Evolutionary conservation across 179 eudicot species (phyloP), one percentile per base, ranked within the genome.

Genomic region (Camellia oleifera): DNA sequence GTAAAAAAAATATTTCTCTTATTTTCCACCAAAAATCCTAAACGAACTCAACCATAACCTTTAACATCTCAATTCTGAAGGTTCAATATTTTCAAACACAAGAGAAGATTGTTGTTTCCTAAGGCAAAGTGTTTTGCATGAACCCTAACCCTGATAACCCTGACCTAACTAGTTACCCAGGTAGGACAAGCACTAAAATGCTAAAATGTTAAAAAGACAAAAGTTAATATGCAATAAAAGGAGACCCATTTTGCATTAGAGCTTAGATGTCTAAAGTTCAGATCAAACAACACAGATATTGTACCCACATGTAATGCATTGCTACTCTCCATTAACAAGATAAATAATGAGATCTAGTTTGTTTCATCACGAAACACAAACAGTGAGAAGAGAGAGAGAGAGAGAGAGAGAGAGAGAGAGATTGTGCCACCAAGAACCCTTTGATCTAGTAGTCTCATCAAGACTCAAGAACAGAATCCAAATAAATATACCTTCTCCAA

Each of bases 91-190:
- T 61, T n/a, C 65, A 4, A 17, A 61, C 17, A 9, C 44, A 52
- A 18, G 53, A 53, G 45, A 72, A 61, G 61, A 72, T 18, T 12
- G 61, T 53, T 53, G 4, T 46, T 45, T 11, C n/a, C 18, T 14
- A 42, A n/a, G 26, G 74, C 14, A 18, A 20, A 70, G 44, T 46
- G 57, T 14, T 18, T 15, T 76, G 69, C 79, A 63, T 63, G 69
- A 63, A 76, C 71, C 78, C 69, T 76, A 76, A 62, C 58, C 70
- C 69, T 65, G 48, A 13, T 5, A 23, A 48, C 53, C 26, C 50
- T 50, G 14, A 17, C 15, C 40, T 5, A 17, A 70, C 74, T 20
- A 45, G 65, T 14, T 56, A 74, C 64, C 62, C 50, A 32, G 65
- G 8, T 8, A 74, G 7, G 26, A 52, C 46, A 23, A 64, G n/a